Base-by-base conservation (phyloP, 192 early-diverging fungal genomes). In the Rhizoclosmatium sp. region DNA sequence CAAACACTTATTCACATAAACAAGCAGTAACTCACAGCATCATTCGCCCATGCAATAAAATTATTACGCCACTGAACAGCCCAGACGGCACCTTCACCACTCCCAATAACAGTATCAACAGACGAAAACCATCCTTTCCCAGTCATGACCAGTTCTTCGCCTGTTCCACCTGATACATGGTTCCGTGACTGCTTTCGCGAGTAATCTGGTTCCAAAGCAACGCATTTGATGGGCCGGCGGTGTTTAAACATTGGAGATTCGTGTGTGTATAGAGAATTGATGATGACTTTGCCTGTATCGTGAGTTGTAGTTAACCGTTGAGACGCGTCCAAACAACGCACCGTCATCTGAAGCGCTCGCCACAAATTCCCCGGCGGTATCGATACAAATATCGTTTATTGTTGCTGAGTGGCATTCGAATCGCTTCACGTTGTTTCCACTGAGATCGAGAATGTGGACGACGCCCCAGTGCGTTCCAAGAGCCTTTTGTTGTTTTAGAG, bases 1-100 rank as follows among this genome's bases (percentile, higher is more conserved):
- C 16, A 14, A 49, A 16, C 2, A 47, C 1, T 47, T 19, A 16
- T 69, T 3, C 44, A 19, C 19, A 54, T 54, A 7, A 54, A 16
- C 51, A 54, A 12, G 51, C 16, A 16, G 51, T 54, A 54, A 54
- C 66, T 71, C 82, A 91, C 86, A 21, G 92, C 87, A 74, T 98
- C 97, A 80, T 95, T 96, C 1, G 96, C 95, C 96, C 97, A 99
- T 0, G 96, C 97, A 79, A 99, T 94, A 75, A 93, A 89, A 40
- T 87, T 89, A 3, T 84, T 90, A 46, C 91, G 82, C 98, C 98
- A 99, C 78, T 92, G 89, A 54, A 96, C 91, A 14, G 91, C 87
- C 80, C 92, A 94, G 49, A 99, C 93, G 2, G 94, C 93, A 0
- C 98, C 98, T 59, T 96, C 93, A 49, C 96, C 95, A 3, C 93